Base-by-base conservation (phyloP, 1,284 basidiomycete species). In the Ceratobasidium theobromae region DNA sequence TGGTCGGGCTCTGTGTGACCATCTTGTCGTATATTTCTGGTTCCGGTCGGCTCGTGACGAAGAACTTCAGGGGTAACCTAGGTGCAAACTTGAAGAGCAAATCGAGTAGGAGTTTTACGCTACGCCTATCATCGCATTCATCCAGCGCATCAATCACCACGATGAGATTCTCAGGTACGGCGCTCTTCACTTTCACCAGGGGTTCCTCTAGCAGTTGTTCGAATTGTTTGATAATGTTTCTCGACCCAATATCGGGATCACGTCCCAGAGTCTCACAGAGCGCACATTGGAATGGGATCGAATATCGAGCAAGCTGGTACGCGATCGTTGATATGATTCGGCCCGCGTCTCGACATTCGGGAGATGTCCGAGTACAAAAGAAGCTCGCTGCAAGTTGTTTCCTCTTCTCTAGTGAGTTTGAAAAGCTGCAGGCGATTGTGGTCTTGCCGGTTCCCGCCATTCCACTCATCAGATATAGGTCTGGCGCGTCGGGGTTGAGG, bases 111-210 rank as follows among this genome's bases (percentile, higher is more conserved):
- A 23, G 6, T 38, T 32, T 16, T 2, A 38, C 45, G 9, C 35
- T 38, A 16, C 45, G 33, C 6, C 35, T 33, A 8, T 27, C 9
- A 11, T 8, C n/a, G 28, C 60, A 64, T 41, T 64, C 49, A 49
- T 64, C 60, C 30, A 64, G 48, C 18, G 60, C 60, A 32, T 64
- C 60, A 32, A 64, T 49, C 11, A 52, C 38, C 3, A 64, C 40
- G 4, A 64, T 27, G 1, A 64, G 48, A 9, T 18, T 38, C 6
- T 38, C 18, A 1, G 49, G 60, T n/a, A 52, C 14, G 11, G 48
- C 14, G 4, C 28, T 38, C 49, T 64, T 52, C 3, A 35, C 32
- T 25, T 43, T 8, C 12, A 27, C 2, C 2, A 64, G 33, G n/a
- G n/a, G n/a, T n/a, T n/a, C n/a, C n/a, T n/a, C n/a, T n/a, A n/a